Percentiles rank a stretch among this genome's conserved stretches.
Evolutionary conservation across 192 early-diverging fungal species (phyloP).

Genomic region (Gonapodya prolifera): DNA sequence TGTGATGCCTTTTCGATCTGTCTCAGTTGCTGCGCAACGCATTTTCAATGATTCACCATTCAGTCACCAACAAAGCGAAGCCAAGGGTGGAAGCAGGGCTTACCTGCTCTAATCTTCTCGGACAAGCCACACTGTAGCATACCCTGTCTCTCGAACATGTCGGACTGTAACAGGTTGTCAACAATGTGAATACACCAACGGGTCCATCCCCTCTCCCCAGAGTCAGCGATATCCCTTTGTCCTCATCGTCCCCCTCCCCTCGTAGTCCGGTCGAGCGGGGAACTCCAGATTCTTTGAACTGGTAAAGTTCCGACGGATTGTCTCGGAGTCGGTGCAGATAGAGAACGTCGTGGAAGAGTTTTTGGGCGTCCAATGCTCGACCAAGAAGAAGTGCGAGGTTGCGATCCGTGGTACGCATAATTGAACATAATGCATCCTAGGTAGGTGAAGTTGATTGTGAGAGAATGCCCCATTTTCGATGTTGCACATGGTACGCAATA

Average conservation of each 20-base stretch:
- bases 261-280: neutral
- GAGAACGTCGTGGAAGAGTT: slow-evolving; percentile 83
- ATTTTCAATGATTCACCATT: no score
- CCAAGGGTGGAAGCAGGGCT: no score
- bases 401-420: slow-evolving; percentile 73
- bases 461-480: slow-evolving; percentile 7
- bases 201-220: no score
- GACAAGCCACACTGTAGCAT: slow-evolving; percentile 86
- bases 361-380: slow-evolving; percentile 77
- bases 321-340: slow-evolving; percentile 82
- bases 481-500: slow-evolving; percentile 5
- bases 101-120: slow-evolving; percentile 59
- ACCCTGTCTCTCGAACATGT: slow-evolving; percentile 67
- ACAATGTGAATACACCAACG: slow-evolving; percentile 80
- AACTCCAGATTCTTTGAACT: slow-evolving; percentile 41
- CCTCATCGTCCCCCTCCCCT: neutral
- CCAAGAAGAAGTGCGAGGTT: slow-evolving; percentile 79
- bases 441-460: slow-evolving; percentile 5
- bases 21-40: no score
- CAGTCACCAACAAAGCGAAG: no score
- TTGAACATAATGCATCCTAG: slow-evolving; percentile 60
- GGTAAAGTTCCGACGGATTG: slow-evolving; percentile 66
- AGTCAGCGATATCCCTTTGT: slow-evolving; percentile 29
- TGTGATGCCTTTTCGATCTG: no score
- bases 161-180: slow-evolving; percentile 88